These are phyloP conservation scores for Lactifluus hygrophoroides DNA, from an alignment of 768 basidiomycete genomes.

Conservation along the genomic window DNA sequence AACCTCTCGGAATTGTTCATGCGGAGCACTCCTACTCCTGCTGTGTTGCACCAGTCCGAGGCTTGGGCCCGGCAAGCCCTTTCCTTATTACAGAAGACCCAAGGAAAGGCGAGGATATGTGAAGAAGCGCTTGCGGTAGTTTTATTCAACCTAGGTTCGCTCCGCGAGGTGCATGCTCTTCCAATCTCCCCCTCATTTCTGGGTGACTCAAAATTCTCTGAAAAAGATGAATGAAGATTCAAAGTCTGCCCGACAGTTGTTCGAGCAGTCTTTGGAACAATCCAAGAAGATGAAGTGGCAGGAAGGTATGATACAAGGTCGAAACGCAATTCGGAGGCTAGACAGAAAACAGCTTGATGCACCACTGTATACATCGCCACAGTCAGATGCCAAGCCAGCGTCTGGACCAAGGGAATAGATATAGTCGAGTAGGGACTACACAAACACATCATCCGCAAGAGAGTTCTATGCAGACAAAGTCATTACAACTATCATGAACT, in stretches of 20 bases:
- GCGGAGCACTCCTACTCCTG: conserved; percentile 30
- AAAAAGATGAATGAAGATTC: conserved; percentile 15
- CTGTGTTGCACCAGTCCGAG: conserved; percentile 40
- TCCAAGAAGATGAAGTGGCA: conserved; percentile 12
- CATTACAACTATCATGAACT: conserved; percentile 20
- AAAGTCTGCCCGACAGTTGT: conserved; percentile 8
- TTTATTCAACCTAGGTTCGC: conserved; percentile 18
- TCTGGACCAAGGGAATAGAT: conserved; percentile 13
- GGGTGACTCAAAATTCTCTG: background rate
- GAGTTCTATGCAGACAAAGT: background rate
- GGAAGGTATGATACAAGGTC: conserved; percentile 15
- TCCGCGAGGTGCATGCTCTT: conserved; percentile 17
- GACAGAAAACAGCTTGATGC: conserved; percentile 1
- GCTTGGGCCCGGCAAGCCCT: conserved; percentile 51
- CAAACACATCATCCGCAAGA: background rate
- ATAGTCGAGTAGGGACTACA: conserved; percentile 9
- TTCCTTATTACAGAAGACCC: conserved; percentile 27
- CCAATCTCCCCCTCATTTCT: background rate
- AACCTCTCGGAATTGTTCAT: conserved; percentile 38
- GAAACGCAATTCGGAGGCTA: conserved; percentile 16
- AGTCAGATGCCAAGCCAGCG: conserved; percentile 2
- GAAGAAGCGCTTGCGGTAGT: conserved; percentile 17
- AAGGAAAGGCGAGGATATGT: conserved; percentile 12
- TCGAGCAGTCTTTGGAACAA: conserved; percentile 16
- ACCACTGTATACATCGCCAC: background rate